Conservation (phyloP, 495 filamentous ascomycete genomes). For the Talaromyces stipitatus region DNA sequence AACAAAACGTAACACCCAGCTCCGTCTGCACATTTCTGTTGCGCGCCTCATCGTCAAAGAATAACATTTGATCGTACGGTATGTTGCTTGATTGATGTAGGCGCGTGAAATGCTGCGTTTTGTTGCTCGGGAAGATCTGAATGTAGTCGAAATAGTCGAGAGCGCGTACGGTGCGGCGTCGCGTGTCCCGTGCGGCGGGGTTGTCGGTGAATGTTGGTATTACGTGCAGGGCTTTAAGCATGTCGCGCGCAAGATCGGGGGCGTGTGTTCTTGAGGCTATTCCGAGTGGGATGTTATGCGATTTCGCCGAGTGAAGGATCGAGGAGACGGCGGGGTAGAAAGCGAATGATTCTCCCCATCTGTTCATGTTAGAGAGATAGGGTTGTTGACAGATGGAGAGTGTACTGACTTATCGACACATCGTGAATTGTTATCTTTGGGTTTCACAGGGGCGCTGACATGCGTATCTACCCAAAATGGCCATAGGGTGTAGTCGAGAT, state of each 20-base stretch:
- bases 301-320: slow-evolving; percentile 57
- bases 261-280: slow-evolving; percentile 78
- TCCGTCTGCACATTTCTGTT: slow-evolving; percentile 78
- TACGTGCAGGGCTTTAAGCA: slow-evolving; percentile 68
- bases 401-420: slow-evolving; percentile 28
- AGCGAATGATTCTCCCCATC: slow-evolving; percentile 66
- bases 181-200: slow-evolving; percentile 24
- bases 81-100: slow-evolving; percentile 59
- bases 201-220: slow-evolving; percentile 42
- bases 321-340: slow-evolving; percentile 75
- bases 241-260: slow-evolving; percentile 71
- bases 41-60: slow-evolving; percentile 89
- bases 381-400: too few relatives aligned
- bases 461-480: slow-evolving; percentile 97
- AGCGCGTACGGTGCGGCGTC: slow-evolving; percentile 36
- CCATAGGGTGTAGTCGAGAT: slow-evolving; percentile 97
- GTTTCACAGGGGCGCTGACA: slow-evolving; percentile 70
- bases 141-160: slow-evolving; percentile 73
- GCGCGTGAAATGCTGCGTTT: slow-evolving; percentile 73
- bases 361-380: slow-evolving; percentile 12
- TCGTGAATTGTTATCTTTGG: slow-evolving; percentile 48
- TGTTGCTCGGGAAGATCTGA: slow-evolving; percentile 85
- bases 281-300: slow-evolving; percentile 54
- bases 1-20: slow-evolving; percentile 73
- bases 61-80: slow-evolving; percentile 76